These are phyloP conservation scores for Botrytis hyacinthi DNA, from an alignment of 2,329 filamentous ascomycete species.

Conservation along the genomic window DNA sequence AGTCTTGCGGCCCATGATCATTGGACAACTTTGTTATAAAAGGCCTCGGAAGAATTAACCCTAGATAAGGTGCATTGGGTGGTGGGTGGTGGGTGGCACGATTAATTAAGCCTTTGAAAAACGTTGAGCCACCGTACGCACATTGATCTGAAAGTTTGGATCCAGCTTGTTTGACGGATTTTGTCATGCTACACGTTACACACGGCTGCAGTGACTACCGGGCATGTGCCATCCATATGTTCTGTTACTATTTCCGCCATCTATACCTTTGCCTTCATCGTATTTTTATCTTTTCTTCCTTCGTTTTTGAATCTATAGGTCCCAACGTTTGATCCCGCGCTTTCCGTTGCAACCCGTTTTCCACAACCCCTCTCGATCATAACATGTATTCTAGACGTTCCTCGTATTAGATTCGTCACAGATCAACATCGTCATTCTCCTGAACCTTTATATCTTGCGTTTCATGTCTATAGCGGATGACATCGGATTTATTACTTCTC, in stretches of 20 bases:
- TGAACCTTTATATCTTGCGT: slow-evolving; percentile 7
- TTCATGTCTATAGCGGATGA: slow-evolving; percentile 11
- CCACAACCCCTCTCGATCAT: neutral
- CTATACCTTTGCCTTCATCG: slow-evolving; percentile 44
- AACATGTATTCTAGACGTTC: neutral
- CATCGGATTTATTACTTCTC: neutral
- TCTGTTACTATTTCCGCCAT: slow-evolving; percentile 46
- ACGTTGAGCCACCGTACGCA: neutral
- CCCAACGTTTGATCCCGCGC: neutral
- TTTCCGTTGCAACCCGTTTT: slow-evolving; percentile 10
- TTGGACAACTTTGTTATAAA: slow-evolving; percentile 11
- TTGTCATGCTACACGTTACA: slow-evolving; percentile 17
- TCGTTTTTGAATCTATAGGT: neutral
- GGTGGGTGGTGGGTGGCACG: neutral
- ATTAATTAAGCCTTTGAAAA: slow-evolving; percentile 10
- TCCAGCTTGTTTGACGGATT: slow-evolving; percentile 9
- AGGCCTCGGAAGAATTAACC: neutral
- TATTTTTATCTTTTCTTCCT: slow-evolving; percentile 38
- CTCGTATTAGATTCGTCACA: neutral
- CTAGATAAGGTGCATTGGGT: slow-evolving; percentile 1
- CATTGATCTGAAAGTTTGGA: slow-evolving; percentile 10
- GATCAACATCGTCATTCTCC: neutral
- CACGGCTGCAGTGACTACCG: slow-evolving; percentile 20
- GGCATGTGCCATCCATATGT: slow-evolving; percentile 58
- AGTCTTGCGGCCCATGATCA: slow-evolving; percentile 8